phyloP scores from a whole-genome alignment of 2,329 filamentous ascomycete species.

The Stachybotrys elegans region DNA sequence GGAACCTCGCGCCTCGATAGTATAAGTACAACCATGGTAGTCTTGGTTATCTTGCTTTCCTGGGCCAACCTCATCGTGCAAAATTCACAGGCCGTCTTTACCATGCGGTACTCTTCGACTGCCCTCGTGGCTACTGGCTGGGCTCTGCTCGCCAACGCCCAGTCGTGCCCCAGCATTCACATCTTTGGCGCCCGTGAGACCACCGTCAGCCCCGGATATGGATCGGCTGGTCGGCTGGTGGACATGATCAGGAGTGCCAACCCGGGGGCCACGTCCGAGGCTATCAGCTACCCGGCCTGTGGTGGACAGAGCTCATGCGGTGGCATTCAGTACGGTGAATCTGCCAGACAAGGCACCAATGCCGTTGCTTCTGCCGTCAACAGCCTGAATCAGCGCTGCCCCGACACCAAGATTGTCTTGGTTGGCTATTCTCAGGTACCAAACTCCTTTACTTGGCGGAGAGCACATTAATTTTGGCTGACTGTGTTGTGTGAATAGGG shows the following conservation, averaged over 20 bases:
- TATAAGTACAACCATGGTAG: too few relatives aligned
- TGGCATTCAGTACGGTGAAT: constrained; percentile 54
- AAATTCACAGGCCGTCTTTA: too few relatives aligned
- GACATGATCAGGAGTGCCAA: constrained; percentile 42
- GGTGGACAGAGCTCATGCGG: constrained; percentile 56
- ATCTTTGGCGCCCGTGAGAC: constrained; percentile 44
- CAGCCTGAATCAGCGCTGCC: constrained; percentile 50
- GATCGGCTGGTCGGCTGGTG: constrained; percentile 44
- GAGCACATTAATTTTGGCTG: not conserved
- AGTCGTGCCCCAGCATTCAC: constrained; percentile 35
- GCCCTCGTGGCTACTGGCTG: not conserved
- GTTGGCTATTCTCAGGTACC: constrained; percentile 57
- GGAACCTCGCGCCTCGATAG: too few relatives aligned
- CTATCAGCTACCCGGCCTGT: constrained; percentile 56
- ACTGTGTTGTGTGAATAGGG: constrained; percentile 38
- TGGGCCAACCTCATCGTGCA: too few relatives aligned
- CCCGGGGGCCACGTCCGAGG: constrained; percentile 46
- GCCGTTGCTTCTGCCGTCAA: constrained; percentile 58
- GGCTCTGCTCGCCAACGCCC: constrained; percentile 7
- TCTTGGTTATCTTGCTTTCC: too few relatives aligned
- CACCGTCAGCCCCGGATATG: constrained; percentile 46
- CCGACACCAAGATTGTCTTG: constrained; percentile 51
- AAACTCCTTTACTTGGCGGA: too few relatives aligned
- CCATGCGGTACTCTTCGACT: not conserved
- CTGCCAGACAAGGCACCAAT: constrained; percentile 50